Evolutionary conservation across 2,329 filamentous ascomycete genomes (phyloP), one percentile per base, ranked within the genome.

Genomic region (Leptosphaerulina australis): DNA sequence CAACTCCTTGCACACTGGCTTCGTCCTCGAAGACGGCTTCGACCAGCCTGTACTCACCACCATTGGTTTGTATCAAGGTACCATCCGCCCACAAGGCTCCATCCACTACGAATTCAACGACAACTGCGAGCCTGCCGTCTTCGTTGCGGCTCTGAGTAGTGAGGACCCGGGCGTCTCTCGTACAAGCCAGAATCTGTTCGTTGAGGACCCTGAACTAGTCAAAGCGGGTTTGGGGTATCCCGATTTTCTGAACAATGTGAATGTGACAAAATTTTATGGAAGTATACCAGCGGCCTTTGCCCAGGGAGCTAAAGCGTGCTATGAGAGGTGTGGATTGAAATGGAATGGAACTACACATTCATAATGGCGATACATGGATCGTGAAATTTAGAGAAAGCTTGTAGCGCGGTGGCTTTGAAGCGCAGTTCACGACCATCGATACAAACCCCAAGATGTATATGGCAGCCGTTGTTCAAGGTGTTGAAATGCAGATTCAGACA

Each of bases 11-110:
- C 33, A 45, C 33, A 45, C 33, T 5, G 43, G 33, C 18, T 45
- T 45, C 33, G 43, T 45, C 33, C 33, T 44, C 7, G 43, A 37
- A 31, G 43, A 45, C 14, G 43, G 43, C 25, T 45, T 45, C 33
- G 43, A 45, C 25, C 33, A 45, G 14, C 43, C 43, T 33, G 25
- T 45, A 1, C 33, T 45, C 24, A 37, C 43, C 33, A 45, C 43
- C 25, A 37, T 45, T 12, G 43, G 43, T 7, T 20, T 45, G 5
- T 45, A 45, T 15, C 43, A 45, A 37, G 43, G 43, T 6, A 45
- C 43, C 18, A 31, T 45, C 25, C 33, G 43, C n/a, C 43, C 43
- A 1, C 43, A 37, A 28, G 43, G 11, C 29, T 31, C 14, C 12
- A 31, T 15, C 29, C 29, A 15, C 14, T 46, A 46, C 12, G 34